Evolutionary conservation across 805 yeast species (phyloP).

Genomic region (Pichia paraexigua): DNA sequence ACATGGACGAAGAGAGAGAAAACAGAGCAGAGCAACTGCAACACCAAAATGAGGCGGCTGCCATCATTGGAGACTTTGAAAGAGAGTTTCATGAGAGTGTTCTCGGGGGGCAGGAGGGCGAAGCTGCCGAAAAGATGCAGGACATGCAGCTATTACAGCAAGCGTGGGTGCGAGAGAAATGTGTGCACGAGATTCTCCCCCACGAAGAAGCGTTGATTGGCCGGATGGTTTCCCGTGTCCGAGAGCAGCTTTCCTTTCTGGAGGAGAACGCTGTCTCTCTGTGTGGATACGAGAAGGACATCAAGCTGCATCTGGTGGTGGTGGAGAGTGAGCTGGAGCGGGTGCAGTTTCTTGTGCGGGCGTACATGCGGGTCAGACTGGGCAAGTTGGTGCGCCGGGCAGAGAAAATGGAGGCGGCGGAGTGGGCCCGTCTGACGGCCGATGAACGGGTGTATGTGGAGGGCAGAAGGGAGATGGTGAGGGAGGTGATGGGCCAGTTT

Average conservation of each 20-base stretch:
- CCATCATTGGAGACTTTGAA: conserved; percentile 62
- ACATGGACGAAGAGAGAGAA: background rate
- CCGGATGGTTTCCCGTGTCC: conserved; percentile 49
- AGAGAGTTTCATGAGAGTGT: conserved; percentile 8
- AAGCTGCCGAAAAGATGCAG: conserved; percentile 15
- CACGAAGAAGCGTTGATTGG: conserved; percentile 57
- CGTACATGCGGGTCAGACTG: conserved; percentile 72
- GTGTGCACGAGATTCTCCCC: conserved; percentile 79
- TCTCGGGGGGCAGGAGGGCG: background rate
- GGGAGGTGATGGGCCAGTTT: conserved; percentile 18
- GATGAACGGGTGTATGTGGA: conserved; percentile 63
- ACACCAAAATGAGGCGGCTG: conserved; percentile 44
- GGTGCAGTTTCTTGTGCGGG: conserved; percentile 69
- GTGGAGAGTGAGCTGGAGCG: conserved; percentile 91
- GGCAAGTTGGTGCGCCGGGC: conserved; percentile 66
- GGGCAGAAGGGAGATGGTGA: conserved; percentile 55
- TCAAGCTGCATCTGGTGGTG: conserved; percentile 71
- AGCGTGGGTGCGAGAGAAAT: conserved; percentile 79
- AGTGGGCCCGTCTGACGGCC: conserved; percentile 35
- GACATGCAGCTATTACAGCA: conserved; percentile 42
- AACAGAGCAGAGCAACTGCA: conserved; percentile 4
- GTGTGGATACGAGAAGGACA: conserved; percentile 54
- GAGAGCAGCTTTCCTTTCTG: conserved; percentile 65
- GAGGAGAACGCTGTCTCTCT: conserved; percentile 73
- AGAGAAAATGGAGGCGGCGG: conserved; percentile 44